Evolutionary conservation across 2,329 filamentous ascomycete genomes (phyloP).

Genomic region (Epichloe baconii): DNA sequence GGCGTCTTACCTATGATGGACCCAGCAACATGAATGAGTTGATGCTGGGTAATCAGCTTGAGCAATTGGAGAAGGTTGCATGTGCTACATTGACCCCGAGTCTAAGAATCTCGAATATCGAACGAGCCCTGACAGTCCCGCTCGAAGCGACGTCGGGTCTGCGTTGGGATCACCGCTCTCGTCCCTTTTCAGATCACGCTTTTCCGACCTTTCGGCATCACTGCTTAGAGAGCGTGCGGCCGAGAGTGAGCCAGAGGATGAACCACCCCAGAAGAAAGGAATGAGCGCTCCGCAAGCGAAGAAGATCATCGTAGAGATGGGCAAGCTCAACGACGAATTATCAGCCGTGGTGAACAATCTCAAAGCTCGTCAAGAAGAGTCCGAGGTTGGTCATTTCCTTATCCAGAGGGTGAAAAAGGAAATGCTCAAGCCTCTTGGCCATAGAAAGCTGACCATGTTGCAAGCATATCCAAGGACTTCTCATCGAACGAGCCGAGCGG

Average conservation of each 20-base stretch:
- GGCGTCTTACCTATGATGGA: constrained; percentile 22
- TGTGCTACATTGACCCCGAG: constrained; percentile 8
- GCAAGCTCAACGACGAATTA: constrained; percentile 36
- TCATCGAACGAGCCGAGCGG: constrained; percentile 43
- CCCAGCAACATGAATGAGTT: constrained; percentile 22
- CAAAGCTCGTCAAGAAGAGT: constrained; percentile 43
- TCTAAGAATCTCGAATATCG: constrained; percentile 9
- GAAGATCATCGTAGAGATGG: constrained; percentile 22
- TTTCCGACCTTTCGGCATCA: constrained; percentile 26
- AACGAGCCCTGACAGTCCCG: constrained; percentile 15
- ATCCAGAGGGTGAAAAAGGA: background rate
- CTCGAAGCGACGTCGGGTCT: constrained; percentile 15
- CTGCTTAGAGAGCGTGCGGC: constrained; percentile 18
- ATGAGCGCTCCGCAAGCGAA: constrained; percentile 24
- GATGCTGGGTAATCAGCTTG: constrained; percentile 23
- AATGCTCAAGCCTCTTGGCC: background rate
- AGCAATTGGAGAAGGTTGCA: constrained; percentile 23
- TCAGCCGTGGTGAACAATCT: constrained; percentile 36
- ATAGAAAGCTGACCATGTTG: background rate
- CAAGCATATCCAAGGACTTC: constrained; percentile 49
- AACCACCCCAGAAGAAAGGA: constrained; percentile 16
- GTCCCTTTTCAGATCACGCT: constrained; percentile 24
- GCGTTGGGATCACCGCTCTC: constrained; percentile 23
- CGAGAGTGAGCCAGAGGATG: constrained; percentile 14
- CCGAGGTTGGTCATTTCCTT: constrained; percentile 31